Evolutionary conservation across 345 rosid species (phyloP).

Genomic region (Eucalyptus cloeziana): DNA sequence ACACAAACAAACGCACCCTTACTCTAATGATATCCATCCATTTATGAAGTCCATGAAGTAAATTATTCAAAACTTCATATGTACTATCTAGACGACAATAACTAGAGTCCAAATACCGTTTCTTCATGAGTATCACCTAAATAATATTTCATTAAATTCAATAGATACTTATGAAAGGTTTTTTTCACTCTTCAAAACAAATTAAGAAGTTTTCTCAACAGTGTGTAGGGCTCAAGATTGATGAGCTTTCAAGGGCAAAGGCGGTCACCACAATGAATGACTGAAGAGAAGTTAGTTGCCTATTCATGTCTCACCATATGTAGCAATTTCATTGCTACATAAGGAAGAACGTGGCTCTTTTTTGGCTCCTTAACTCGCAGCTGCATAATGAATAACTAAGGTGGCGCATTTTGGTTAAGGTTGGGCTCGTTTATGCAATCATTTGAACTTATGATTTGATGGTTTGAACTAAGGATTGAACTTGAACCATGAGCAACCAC

Average conservation of each 20-base stretch:
- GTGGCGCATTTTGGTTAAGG: neutral
- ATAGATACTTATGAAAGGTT: neutral
- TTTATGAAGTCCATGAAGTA: neutral
- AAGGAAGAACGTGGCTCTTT: neutral
- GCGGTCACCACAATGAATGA: neutral
- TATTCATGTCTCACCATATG: neutral
- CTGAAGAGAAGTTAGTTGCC: neutral
- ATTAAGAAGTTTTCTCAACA: neutral
- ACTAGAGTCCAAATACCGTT: accelerated
- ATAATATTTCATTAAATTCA: too few relatives aligned
- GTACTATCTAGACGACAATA: neutral
- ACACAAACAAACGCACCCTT: too few relatives aligned
- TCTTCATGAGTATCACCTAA: neutral
- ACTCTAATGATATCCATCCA: neutral
- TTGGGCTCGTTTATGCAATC: neutral
- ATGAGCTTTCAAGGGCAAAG: neutral
- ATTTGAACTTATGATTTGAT: neutral
- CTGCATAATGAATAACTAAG: neutral
- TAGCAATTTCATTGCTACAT: neutral
- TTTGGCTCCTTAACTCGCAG: neutral
- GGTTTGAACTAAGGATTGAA: neutral
- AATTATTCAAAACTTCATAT: neutral
- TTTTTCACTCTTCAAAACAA: neutral
- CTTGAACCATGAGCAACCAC: neutral
- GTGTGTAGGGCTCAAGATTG: neutral